Base-by-base conservation (phyloP, 1,284 basidiomycete species). In the Trichosporon faecale region DNA sequence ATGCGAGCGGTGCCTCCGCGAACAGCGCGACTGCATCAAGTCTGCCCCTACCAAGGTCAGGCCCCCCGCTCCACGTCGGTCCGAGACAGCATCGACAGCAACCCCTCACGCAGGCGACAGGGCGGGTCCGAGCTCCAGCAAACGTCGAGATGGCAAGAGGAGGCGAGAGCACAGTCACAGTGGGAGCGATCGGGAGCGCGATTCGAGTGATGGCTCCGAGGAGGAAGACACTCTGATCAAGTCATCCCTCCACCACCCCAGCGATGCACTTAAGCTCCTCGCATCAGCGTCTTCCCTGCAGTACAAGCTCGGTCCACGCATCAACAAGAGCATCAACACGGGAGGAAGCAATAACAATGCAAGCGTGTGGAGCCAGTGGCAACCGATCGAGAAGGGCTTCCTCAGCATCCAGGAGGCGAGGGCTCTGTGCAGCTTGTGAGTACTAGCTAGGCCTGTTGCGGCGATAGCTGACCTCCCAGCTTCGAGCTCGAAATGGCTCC, bases 401-500 rank as follows among this genome's bases (percentile, higher is more conserved):
- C 55, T 67, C 18, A 67, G 64, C 16, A 66, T 72, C 8, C 60
- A 66, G 27, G 68, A 69, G 6, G 71, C 71, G 3, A 57, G 68
- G 1, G 64, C 64, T 0, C 61, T 72, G 21, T 68, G 69, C 27
- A 33, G 44, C 9, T 69, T 70, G 71, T 72, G 35, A 55, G 71
- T 60, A 3, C 1, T 3, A 49, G 18, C 25, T 11, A 6, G 9
- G 9, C 2, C 5, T 7, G 14, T 2, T 8, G 25, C 5, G 4
- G 8, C 16, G 21, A 9, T 12, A 37, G 33, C 65, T 71, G 40
- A 71, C 63, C 2, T 1, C 9, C 2, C 55, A 72, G 71, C 29
- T 72, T 69, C 21, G 68, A 72, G 64, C 46, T 68, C 2, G 57
- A 69, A 35, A 72, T 72, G 71, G 71, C 71, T 0, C 68, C 71